These are phyloP conservation scores for Trichoderma sp. DNA, from an alignment of 2,329 filamentous ascomycete species.

Conservation along the genomic window DNA sequence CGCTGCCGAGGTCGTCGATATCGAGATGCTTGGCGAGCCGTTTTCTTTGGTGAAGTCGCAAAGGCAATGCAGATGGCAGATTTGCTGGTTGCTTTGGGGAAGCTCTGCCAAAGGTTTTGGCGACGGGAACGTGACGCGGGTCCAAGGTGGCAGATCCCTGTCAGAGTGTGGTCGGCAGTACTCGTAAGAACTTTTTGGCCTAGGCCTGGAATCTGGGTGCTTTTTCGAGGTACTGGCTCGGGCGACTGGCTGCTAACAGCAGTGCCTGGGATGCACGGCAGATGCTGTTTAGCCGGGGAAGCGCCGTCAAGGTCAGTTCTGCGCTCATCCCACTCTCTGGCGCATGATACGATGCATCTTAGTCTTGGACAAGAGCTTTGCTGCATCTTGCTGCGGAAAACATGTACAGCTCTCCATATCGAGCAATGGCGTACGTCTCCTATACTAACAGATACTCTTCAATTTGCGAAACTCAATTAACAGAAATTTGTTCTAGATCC, in stretches of 20 bases:
- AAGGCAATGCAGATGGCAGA: not conserved
- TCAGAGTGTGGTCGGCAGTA: not conserved
- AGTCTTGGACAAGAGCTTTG: not conserved
- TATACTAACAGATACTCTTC: not conserved
- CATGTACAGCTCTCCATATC: not conserved
- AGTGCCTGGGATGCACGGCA: not conserved
- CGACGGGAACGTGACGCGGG: constrained; percentile 22
- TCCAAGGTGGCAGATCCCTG: constrained; percentile 17
- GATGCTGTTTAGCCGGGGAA: constrained; percentile 26
- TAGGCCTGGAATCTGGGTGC: not conserved
- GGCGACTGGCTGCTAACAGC: not conserved
- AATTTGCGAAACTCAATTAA: not conserved
- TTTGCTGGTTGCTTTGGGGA: not conserved
- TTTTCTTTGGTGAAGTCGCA: not conserved
- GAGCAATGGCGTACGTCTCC: constrained; percentile 1
- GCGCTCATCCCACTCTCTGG: constrained; percentile 20
- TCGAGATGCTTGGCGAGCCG: not conserved
- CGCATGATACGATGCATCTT: not conserved
- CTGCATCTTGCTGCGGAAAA: not conserved
- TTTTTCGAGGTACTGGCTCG: not conserved
- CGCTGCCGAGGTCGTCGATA: not conserved
- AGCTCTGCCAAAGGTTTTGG: constrained; percentile 19
- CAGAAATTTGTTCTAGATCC: constrained; percentile 23
- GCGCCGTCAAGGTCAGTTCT: constrained; percentile 24
- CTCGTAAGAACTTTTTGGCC: not conserved